phyloP scores from a whole-genome alignment of 2,329 filamentous ascomycete species.

The Penicillium rolfsii region DNA sequence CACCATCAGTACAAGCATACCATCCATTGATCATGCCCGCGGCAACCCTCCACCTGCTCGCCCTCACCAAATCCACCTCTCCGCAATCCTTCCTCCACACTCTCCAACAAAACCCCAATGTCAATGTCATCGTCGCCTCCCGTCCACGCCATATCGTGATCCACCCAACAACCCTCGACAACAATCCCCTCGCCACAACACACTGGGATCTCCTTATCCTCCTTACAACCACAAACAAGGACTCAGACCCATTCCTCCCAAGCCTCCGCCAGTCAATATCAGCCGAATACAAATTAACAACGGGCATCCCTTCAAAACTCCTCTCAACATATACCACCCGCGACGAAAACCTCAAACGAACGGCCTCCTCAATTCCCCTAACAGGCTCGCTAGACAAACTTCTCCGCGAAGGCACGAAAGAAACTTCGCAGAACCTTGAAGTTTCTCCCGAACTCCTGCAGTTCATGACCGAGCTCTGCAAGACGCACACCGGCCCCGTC shows the following conservation, averaged over 20 bases:
- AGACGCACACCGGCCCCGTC: constrained; percentile 50
- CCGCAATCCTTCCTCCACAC: constrained; percentile 33
- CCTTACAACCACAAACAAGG: constrained; percentile 19
- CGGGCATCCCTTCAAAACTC: constrained; percentile 44
- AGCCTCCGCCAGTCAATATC: constrained; percentile 24
- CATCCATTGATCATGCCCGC: constrained; percentile 36
- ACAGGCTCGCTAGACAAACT: constrained; percentile 35
- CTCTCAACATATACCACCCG: constrained; percentile 33
- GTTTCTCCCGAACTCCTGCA: constrained; percentile 54
- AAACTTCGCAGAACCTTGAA: constrained; percentile 56
- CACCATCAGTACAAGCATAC: background rate
- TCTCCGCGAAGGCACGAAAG: constrained; percentile 33
- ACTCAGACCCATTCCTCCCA: constrained; percentile 26
- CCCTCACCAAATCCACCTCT: constrained; percentile 29
- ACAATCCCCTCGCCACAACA: constrained; percentile 29
- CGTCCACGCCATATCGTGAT: constrained; percentile 44
- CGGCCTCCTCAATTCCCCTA: constrained; percentile 24
- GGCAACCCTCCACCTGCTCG: constrained; percentile 41
- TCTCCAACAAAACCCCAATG: constrained; percentile 29
- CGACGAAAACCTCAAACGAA: constrained; percentile 27
- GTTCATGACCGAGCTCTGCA: constrained; percentile 51
- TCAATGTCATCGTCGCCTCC: constrained; percentile 40
- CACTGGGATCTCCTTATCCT: constrained; percentile 45
- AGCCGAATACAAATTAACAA: constrained; percentile 38
- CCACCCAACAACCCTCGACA: constrained; percentile 38